Evolutionary conservation across 176 grass and related monocot genomes (phyloP), one percentile per base, ranked within the genome.

Genomic region (Pharus latifolius): DNA sequence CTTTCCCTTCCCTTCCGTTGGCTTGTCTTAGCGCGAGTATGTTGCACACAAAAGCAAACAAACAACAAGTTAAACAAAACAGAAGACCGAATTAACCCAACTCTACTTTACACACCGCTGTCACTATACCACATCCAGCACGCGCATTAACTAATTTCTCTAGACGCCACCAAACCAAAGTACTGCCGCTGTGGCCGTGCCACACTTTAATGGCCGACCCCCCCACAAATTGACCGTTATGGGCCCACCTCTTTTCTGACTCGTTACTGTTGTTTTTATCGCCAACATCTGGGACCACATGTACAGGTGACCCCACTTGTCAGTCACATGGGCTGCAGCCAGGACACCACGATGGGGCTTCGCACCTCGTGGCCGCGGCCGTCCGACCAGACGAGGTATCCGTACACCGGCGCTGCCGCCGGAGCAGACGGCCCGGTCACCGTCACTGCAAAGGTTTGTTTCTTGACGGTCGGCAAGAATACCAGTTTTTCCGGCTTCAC

Each of bases 281-380:
- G 43, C 30, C 61, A 52, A 48, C 19, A 3, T 1, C 18, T 2
- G 37, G 56, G 48, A 20, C 19, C 32, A 54, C 58, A 34, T 11
- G 5, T 2, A 7, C 10, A 2, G 17, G 22, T 35, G 81, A 10
- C 66, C 75, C 76, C 26, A 65, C 62, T 42, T 18, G 66, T 17
- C 44, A 69, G 27, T 87, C 43, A 92, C 77, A 89, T 78, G 9
- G 85, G 65, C 35, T 92, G 88, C 59, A 87, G 63, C 92, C 92
- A 96, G 15, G 83, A 82, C 49, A 92, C 85, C 60, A 92, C 85
- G 68, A 96, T 71, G 12, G 92, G 85, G 83, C 88, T 96, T 69
- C 86, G 82, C 15, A 96, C 92, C 26, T 83, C 74, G 49, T 98
- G 94, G 25, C 65, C 65, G 56, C 78, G 81, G 14, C 84, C 87